These are phyloP conservation scores for Leucocoprinus birnbaumii DNA, from an alignment of 768 basidiomycete genomes.

Conservation along the genomic window DNA sequence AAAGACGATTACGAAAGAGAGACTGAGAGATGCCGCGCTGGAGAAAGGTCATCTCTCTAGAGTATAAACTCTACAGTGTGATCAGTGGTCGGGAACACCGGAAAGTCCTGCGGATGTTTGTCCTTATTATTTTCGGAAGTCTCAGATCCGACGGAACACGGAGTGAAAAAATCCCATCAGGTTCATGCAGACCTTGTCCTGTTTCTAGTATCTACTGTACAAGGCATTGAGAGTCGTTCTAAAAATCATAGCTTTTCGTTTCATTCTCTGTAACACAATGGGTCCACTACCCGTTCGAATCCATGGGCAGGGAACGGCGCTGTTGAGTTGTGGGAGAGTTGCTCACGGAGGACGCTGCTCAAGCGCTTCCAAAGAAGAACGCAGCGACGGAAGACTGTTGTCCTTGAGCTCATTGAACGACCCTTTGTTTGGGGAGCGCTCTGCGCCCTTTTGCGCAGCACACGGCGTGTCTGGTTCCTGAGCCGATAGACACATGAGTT, in stretches of 20 bases:
- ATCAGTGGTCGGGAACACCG: neutral
- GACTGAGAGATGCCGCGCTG: slow-evolving; percentile 16
- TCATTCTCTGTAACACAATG: neutral
- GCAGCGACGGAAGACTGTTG: neutral
- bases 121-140: slow-evolving; percentile 7
- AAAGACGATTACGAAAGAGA: neutral
- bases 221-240: neutral
- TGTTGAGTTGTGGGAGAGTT: neutral
- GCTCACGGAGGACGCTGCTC: neutral
- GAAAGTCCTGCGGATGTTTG: neutral
- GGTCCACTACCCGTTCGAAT: neutral
- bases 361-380: slow-evolving; percentile 1
- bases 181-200: neutral
- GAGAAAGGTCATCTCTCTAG: slow-evolving; percentile 10
- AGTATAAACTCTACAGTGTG: neutral
- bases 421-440: neutral
- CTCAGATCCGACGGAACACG: neutral
- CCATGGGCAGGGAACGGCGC: neutral
- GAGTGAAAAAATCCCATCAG: neutral
- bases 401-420: neutral
- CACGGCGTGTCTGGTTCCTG: neutral
- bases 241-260: no score
- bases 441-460: neutral
- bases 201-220: neutral
- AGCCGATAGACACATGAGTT: no score